Evolutionary conservation across 2,329 filamentous ascomycete genomes (phyloP).

Genomic region (Leptographium lundbergii): DNA sequence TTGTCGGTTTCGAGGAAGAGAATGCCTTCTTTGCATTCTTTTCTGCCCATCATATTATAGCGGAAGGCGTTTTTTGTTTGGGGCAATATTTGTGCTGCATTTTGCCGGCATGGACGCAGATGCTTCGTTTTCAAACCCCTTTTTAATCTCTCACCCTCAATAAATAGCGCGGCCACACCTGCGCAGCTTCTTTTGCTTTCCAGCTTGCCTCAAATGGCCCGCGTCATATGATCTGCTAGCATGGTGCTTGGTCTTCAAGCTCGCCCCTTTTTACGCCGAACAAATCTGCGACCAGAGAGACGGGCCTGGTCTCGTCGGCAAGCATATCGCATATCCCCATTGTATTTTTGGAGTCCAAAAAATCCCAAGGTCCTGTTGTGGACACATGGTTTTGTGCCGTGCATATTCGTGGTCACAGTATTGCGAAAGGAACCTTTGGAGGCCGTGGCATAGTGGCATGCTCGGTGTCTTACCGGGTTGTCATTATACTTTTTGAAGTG

Average conservation of each 20-base stretch:
- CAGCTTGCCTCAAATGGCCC: neutral
- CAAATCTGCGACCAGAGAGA: too few relatives aligned
- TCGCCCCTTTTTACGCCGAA: neutral
- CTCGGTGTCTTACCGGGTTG: too few relatives aligned
- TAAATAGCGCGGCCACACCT: neutral
- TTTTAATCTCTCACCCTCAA: neutral
- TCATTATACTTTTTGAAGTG: too few relatives aligned
- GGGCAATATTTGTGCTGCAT: constrained; percentile 1
- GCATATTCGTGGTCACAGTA: too few relatives aligned
- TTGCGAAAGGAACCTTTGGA: too few relatives aligned
- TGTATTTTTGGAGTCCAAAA: too few relatives aligned
- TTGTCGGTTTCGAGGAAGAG: constrained; percentile 1
- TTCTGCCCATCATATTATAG: constrained; percentile 9
- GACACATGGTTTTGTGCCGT: too few relatives aligned
- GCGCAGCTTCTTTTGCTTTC: neutral
- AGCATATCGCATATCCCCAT: too few relatives aligned
- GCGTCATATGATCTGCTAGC: neutral
- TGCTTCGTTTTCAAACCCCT: neutral
- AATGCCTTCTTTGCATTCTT: neutral
- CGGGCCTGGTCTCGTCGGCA: too few relatives aligned
- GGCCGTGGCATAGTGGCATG: too few relatives aligned
- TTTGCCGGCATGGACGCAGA: constrained; percentile 4
- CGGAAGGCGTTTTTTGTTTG: constrained; percentile 12
- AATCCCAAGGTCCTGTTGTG: too few relatives aligned
- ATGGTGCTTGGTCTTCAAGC: neutral